These are phyloP conservation scores for Penicillium thymicola DNA, from an alignment of 2,329 filamentous ascomycete species.

Conservation along the genomic window DNA sequence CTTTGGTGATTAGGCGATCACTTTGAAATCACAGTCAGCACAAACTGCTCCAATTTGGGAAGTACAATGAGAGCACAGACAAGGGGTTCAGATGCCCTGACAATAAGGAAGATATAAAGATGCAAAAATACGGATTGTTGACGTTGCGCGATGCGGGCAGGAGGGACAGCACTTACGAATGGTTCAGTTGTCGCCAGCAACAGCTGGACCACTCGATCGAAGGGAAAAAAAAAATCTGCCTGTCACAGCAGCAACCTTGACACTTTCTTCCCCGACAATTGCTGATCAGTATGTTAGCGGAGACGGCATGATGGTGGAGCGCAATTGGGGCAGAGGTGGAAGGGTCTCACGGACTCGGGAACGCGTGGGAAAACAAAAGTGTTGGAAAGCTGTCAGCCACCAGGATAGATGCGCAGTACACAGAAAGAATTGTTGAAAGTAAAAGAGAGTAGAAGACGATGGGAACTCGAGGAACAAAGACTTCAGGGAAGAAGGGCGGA, in stretches of 20 bases:
- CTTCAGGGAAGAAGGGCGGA: conserved; percentile 22
- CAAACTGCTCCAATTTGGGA: neutral
- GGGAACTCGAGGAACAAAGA: conserved; percentile 7
- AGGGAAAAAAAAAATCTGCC: neutral
- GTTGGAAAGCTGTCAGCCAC: conserved; percentile 1
- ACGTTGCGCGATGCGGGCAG: conserved; percentile 5
- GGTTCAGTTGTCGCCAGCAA: conserved; percentile 10
- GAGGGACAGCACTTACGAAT: conserved; percentile 8
- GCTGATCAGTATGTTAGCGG: conserved; percentile 15
- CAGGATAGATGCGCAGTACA: neutral
- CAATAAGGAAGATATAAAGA: neutral
- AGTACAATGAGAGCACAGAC: neutral
- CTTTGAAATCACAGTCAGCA: conserved; percentile 7
- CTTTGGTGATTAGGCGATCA: conserved; percentile 5
- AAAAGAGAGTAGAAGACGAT: conserved; percentile 5
- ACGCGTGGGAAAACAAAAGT: conserved; percentile 16
- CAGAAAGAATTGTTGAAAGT: neutral
- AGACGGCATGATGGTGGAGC: conserved; percentile 20
- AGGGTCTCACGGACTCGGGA: conserved; percentile 19
- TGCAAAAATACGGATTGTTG: neutral
- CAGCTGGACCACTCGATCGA: conserved; percentile 7
- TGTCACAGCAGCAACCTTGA: neutral
- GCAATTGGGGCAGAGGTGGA: conserved; percentile 16
- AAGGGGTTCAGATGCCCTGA: neutral
- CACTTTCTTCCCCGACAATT: conserved; percentile 14